Base-by-base conservation (phyloP, 805 yeast species). In the Kluyveromyces dobzhanskii region DNA sequence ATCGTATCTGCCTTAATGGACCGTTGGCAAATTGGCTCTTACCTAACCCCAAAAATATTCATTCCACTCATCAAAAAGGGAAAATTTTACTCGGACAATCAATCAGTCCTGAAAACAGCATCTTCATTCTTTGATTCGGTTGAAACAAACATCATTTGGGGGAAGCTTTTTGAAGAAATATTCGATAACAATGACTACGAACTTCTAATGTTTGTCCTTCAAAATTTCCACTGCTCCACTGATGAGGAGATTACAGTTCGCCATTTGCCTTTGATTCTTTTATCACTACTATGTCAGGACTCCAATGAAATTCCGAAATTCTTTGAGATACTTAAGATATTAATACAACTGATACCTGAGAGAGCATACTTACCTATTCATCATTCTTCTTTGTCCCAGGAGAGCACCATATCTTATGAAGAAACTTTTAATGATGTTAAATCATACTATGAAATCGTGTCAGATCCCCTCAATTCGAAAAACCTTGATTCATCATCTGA, bases 11-110 rank as follows among this genome's bases (percentile, higher is more conserved):
- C 92, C 1, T 68, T 88, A 3, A 75, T 88, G 78, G 97, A 92
- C 54, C 75, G 86, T 44, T 92, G 97, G 97, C 98, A 92, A 59
- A 78, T 92, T 30, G 94, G 96, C 10, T 76, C 79, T 9, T 57
- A 72, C 11, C 65, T 90, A 1, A 76, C 87, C 1, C 94, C 95
- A 0, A 60, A 65, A 18, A 57, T 88, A 6, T 73, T 92, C 32
- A 61, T 75, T 1, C 90, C 94, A 0, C 65, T 85, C 3, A 58
- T 92, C 35, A 47, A 60, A 38, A 65, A 76, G 3, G 70, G 80
- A 2, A 66, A 65, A 32, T 41, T 53, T 12, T 59, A 50, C 40
- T 52, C 18, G 13, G 42, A 46, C 32, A 52, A 46, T 30, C 54
- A 45, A 40, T 40, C 73, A 9, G 62, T 81, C 0, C 43, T 82